Evolutionary conservation across 78 protist genomes (phyloP).

Genomic region (Dictyostelium firmibasis): DNA sequence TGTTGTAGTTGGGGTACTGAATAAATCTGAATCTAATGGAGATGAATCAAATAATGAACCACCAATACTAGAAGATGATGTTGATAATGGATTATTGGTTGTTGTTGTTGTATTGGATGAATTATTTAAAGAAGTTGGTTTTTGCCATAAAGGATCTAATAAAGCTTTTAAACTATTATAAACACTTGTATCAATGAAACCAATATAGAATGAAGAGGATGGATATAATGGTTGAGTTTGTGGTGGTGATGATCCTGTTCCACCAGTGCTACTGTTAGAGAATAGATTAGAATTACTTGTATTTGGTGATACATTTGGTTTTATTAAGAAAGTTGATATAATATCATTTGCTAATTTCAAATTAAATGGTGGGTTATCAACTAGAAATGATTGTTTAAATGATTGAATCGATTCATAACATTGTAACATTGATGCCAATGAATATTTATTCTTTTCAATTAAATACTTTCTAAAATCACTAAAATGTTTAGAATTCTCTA

Average conservation of each 20-base stretch:
- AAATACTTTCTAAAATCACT: background rate
- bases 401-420: slow-evolving; percentile 1
- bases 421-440: slow-evolving; percentile 2
- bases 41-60: slow-evolving; percentile 12
- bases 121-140: background rate
- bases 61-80: background rate
- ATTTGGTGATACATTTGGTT: background rate
- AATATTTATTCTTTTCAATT: background rate
- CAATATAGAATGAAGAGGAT: slow-evolving; percentile 6
- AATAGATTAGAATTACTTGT: background rate
- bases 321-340: background rate
- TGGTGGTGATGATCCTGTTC: background rate
- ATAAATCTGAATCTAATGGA: background rate
- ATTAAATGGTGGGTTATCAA: background rate
- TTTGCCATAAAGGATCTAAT: background rate
- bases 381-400: background rate
- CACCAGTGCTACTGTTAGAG: background rate
- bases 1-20: background rate
- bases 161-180: slow-evolving; percentile 18
- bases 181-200: slow-evolving; percentile 4
- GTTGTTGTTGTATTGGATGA: background rate
- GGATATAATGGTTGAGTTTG: background rate
- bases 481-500: background rate
- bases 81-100: background rate
- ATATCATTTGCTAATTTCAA: slow-evolving; percentile 4